Evolutionary conservation across 1,284 basidiomycete genomes (phyloP).

Genomic region (Schizophyllum amplum): DNA sequence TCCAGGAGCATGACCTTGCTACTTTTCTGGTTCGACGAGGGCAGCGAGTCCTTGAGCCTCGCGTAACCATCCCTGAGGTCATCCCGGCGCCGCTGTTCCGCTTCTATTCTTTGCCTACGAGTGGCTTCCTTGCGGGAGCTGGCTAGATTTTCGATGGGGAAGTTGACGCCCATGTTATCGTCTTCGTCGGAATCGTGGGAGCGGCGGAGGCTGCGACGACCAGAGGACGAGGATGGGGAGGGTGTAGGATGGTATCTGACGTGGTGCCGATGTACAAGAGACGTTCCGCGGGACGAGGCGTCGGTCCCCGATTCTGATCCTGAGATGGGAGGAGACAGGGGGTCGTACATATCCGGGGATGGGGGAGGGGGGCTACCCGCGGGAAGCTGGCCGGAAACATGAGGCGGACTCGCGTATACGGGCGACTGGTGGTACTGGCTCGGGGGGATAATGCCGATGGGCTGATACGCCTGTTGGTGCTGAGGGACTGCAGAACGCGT

Average conservation of each 20-base stretch:
- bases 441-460: constrained; percentile 9
- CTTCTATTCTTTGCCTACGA: constrained; percentile 73
- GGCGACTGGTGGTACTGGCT: constrained; percentile 33
- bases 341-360: constrained; percentile 72
- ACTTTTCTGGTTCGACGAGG: constrained; percentile 79
- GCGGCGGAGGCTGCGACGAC: constrained; percentile 55
- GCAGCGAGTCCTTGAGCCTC: constrained; percentile 77
- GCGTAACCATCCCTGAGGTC: constrained; percentile 84
- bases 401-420: constrained; percentile 42
- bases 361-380: constrained; percentile 59
- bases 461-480: constrained; percentile 19
- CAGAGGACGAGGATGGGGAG: constrained; percentile 65
- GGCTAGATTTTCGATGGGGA: constrained; percentile 58
- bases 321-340: constrained; percentile 73
- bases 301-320: constrained; percentile 79
- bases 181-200: constrained; percentile 76
- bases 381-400: constrained; percentile 41
- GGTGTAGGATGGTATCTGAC: constrained; percentile 72
- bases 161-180: constrained; percentile 55
- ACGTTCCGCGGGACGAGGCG: constrained; percentile 65
- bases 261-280: constrained; percentile 62
- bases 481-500: constrained; percentile 1
- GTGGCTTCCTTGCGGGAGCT: constrained; percentile 78
- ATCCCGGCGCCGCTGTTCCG: constrained; percentile 79
- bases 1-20: constrained; percentile 85